Conservation (phyloP, 441 rosid species). For the Gossypium trilobum region DNA sequence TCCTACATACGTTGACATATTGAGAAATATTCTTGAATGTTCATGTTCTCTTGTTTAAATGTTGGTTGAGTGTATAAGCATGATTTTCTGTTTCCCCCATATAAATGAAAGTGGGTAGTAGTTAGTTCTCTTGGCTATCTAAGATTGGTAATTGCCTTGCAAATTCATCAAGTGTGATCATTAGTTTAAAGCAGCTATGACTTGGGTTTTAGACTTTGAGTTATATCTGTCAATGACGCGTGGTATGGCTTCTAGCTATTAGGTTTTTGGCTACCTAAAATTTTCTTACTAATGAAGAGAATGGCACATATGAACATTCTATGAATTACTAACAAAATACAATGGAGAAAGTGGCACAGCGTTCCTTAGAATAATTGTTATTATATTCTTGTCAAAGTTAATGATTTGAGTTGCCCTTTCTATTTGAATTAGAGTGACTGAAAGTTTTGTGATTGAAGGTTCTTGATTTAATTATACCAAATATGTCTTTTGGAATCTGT, state of each 20-base stretch:
- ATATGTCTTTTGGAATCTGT: background rate
- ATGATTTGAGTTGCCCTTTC: background rate
- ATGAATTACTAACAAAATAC: background rate
- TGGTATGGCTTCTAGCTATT: background rate
- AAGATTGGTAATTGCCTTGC: background rate
- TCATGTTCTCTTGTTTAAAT: background rate
- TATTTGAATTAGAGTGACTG: background rate
- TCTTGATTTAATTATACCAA: background rate
- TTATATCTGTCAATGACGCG: background rate
- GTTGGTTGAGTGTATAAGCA: background rate
- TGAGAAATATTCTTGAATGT: background rate
- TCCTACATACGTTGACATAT: background rate
- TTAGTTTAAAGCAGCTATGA: background rate
- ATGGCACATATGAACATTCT: background rate
- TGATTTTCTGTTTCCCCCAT: background rate
- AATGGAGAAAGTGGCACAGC: background rate
- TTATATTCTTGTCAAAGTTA: slow-evolving; percentile 4
- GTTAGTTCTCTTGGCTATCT: slow-evolving; percentile 1
- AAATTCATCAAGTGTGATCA: background rate
- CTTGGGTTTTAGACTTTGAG: background rate
- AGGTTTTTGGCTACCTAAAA: background rate
- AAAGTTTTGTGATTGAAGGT: background rate
- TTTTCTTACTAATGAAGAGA: background rate
- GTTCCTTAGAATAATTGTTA: background rate
- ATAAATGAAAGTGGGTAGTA: background rate